phyloP scores from a whole-genome alignment of 2,329 filamentous ascomycete genomes.

The Penicillium sp. region DNA sequence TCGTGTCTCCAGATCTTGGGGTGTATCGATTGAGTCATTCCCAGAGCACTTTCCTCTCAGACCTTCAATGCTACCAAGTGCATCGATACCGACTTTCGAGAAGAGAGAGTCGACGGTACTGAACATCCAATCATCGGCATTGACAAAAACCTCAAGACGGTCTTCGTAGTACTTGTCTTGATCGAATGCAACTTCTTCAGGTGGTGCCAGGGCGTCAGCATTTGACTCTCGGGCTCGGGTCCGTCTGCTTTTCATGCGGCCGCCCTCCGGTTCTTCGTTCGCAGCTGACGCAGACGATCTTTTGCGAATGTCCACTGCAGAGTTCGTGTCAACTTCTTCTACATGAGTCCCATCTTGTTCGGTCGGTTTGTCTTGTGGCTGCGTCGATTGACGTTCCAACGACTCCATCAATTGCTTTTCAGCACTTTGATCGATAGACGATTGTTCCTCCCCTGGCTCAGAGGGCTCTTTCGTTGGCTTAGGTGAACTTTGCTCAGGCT shows the following conservation, averaged over 20 bases:
- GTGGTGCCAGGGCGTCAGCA: slow-evolving; percentile 47
- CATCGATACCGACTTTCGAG: slow-evolving; percentile 51
- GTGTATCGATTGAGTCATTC: slow-evolving; percentile 17
- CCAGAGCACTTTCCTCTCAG: slow-evolving; percentile 30
- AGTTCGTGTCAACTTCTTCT: slow-evolving; percentile 36
- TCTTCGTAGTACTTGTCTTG: slow-evolving; percentile 56
- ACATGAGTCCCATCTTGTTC: slow-evolving; percentile 25
- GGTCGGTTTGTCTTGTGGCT: slow-evolving; percentile 20
- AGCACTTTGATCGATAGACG: slow-evolving; percentile 37
- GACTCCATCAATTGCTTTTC: slow-evolving; percentile 41
- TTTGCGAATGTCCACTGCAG: slow-evolving; percentile 52
- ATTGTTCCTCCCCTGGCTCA: slow-evolving; percentile 34
- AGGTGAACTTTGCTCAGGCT: slow-evolving; percentile 7
- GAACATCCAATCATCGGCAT: slow-evolving; percentile 60
- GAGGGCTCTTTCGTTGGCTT: slow-evolving; percentile 14
- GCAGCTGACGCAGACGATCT: slow-evolving; percentile 61
- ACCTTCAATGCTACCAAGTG: slow-evolving; percentile 45
- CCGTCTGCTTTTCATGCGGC: slow-evolving; percentile 60
- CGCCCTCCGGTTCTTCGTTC: slow-evolving; percentile 58
- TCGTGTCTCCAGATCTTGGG: slow-evolving; percentile 26
- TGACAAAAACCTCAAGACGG: slow-evolving; percentile 52
- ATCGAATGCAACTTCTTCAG: slow-evolving; percentile 53
- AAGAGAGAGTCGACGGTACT: slow-evolving; percentile 55
- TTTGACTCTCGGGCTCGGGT: slow-evolving; percentile 60
- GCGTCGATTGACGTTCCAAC: slow-evolving; percentile 33